These are phyloP conservation scores for Vickermania spadyakhi DNA, from an alignment of 208 protist genomes.

Conservation along the genomic window DNA sequence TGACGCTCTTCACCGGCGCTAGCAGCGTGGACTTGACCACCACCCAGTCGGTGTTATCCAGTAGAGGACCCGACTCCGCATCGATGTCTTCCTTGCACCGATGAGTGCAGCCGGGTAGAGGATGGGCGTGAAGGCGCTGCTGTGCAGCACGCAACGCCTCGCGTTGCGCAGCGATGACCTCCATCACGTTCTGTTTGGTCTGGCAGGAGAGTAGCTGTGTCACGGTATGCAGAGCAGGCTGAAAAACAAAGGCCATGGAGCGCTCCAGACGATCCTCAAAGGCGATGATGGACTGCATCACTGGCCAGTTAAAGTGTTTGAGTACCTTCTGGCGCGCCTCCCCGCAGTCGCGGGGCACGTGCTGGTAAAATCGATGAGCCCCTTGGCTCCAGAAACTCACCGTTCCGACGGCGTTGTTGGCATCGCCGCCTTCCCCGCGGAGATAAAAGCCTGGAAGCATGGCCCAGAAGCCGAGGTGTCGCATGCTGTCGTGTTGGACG, in stretches of 20 bases:
- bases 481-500: slow-evolving; percentile 86
- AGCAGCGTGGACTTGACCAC: slow-evolving; percentile 53
- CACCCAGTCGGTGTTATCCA: slow-evolving; percentile 77
- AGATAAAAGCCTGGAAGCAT: slow-evolving; percentile 44
- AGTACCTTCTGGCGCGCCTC: slow-evolving; percentile 76
- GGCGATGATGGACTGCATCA: slow-evolving; percentile 65
- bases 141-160: slow-evolving; percentile 17
- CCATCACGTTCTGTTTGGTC: slow-evolving; percentile 66
- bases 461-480: slow-evolving; percentile 78
- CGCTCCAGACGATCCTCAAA: slow-evolving; percentile 53
- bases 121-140: too few relatives aligned
- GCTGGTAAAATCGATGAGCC: slow-evolving; percentile 44
- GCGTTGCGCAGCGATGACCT: slow-evolving; percentile 22
- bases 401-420: neutral
- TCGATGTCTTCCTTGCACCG: slow-evolving; percentile 14
- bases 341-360: slow-evolving; percentile 53
- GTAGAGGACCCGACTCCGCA: slow-evolving; percentile 18
- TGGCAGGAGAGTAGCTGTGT: slow-evolving; percentile 50
- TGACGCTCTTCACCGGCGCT: slow-evolving; percentile 57
- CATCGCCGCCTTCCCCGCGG: slow-evolving; percentile 19
- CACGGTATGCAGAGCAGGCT: slow-evolving; percentile 27
- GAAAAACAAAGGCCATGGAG: slow-evolving; percentile 45
- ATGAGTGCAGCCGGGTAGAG: neutral
- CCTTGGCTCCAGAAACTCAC: slow-evolving; percentile 30
- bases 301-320: slow-evolving; percentile 67